These are phyloP conservation scores for Plasmodium gaboni DNA, from an alignment of 169 alveolate genomes.

Conservation along the genomic window DNA sequence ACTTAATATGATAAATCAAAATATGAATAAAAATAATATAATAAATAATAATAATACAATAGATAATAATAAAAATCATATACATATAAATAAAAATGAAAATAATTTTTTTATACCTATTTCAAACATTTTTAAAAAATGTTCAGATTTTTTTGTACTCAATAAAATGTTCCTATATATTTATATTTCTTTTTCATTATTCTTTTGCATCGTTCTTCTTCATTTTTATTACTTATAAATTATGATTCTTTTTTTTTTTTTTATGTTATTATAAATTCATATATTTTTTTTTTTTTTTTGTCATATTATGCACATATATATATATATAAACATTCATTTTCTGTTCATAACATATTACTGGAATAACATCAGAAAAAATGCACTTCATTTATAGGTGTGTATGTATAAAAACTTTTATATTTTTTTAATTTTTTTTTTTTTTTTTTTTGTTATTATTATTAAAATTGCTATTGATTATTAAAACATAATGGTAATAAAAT, in stretches of 20 bases:
- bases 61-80: neutral
- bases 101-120: conserved; percentile 16
- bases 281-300: neutral
- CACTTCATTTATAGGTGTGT: too few relatives aligned
- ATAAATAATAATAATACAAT: conserved; percentile 2
- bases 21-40: neutral
- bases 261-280: conserved; percentile 16
- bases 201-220: neutral
- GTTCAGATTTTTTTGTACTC: conserved; percentile 19
- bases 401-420: too few relatives aligned
- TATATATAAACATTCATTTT: too few relatives aligned
- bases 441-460: too few relatives aligned
- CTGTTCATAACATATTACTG: too few relatives aligned
- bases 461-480: too few relatives aligned
- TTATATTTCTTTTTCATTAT: conserved; percentile 42
- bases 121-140: conserved; percentile 22
- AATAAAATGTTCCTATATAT: conserved; percentile 41
- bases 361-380: too few relatives aligned
- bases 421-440: too few relatives aligned
- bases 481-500: too few relatives aligned
- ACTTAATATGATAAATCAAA: neutral
- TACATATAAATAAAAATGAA: conserved; percentile 6
- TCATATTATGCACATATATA: neutral
- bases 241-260: conserved; percentile 24
- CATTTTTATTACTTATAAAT: neutral